Base-by-base conservation (phyloP, 495 filamentous ascomycete species). In the Penicillium desertorum region DNA sequence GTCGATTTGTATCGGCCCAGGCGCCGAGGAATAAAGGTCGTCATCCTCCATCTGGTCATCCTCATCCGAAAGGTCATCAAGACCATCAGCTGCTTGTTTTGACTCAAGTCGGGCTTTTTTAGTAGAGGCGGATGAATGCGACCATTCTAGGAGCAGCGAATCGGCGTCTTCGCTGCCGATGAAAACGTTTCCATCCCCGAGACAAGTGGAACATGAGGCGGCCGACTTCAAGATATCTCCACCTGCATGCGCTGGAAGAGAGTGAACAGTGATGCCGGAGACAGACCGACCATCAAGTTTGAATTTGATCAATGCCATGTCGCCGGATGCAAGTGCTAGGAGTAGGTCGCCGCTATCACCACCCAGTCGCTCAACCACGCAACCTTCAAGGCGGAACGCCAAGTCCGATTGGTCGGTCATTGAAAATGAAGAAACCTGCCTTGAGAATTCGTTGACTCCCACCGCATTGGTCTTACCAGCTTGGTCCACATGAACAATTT, bases 401-500 rank as follows among this genome's bases (percentile, higher is more conserved):
- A 98, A 75, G 52, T 92, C 84, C 1, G 88, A 89, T 68, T 97
- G 94, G 70, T 98, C 94, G 9, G 81, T 78, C 70, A 98, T 84
- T 4, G 81, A 74, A 63, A 96, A 96, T 3, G 86, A 79, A 10
- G 93, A 97, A 45, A 82, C 79, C 54, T 87, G 79, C 63, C 85
- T 88, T 10, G 90, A 84, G 72, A 96, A 95, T 25, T 87, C 84
- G 64, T 98, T 98, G 62, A 98, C 91, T n/a, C 87, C 93, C 39
- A 98, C 88, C 10, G 91, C 94, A 65, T 88, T 96, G 14, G 91
- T 83, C 72, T 95, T 97, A 5, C 94, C 94, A 12, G 89, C 87
- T 77, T 98, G 95, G 68, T 98, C 94, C 58, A 98, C 87, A 72
- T 98, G 95, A 54, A 98, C 89, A 57, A 98, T 71, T 65, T 96